Base-by-base conservation (phyloP, 78 protist genomes). In the Blattamonas nauphoetae region DNA sequence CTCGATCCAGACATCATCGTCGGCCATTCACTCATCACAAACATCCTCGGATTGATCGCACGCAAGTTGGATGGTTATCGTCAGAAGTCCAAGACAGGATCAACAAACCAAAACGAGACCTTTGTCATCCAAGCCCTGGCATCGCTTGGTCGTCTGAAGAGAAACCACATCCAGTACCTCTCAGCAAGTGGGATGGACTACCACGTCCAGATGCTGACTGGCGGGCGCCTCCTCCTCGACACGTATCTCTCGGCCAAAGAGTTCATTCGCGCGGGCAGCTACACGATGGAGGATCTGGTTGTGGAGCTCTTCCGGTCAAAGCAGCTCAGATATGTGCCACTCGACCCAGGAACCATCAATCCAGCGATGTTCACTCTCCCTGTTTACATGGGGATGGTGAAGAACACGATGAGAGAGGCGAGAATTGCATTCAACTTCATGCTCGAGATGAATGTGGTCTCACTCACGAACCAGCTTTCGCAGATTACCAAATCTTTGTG, bases 381-480 rank as follows among this genome's bases (percentile, higher is more conserved):
- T 46, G 35, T 6, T 79, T n/a, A 5, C 43, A 79, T 79, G 83
- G 45, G 83, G 83, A 21, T 79, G 83, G 4, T 21, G 29, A 6
- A 79, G 83, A 4, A 79, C 83, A 21, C 83, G 45, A 36, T 38
- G 83, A 6, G 83, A 4, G 42, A 32, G 42, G 5, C 83, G 33
- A n/a, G 41, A 11, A 33, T 95, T 78, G 4, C 88, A 38, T 44
- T 94, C 35, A 21, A 1, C 85, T 92, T 97, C 36, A 84, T 89
- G 85, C 85, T 89, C 89, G 90, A 93, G 86, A 5, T 97, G 78
- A 32, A 41, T 81, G 82, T 93, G 35, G 45, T 98, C 3, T 98
- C 98, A 21, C 91, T 98, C 35, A 97, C 97, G 34, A 89, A 93
- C 89, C 98, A 96, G 84, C 94, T 98, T 41, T 95, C 97, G 21